A percentile compares a stretch with the other conserved stretches of the same genome.
Conservation (phyloP, 192 early-diverging fungal genomes). For the Jimgerdemannia flammicorona region DNA sequence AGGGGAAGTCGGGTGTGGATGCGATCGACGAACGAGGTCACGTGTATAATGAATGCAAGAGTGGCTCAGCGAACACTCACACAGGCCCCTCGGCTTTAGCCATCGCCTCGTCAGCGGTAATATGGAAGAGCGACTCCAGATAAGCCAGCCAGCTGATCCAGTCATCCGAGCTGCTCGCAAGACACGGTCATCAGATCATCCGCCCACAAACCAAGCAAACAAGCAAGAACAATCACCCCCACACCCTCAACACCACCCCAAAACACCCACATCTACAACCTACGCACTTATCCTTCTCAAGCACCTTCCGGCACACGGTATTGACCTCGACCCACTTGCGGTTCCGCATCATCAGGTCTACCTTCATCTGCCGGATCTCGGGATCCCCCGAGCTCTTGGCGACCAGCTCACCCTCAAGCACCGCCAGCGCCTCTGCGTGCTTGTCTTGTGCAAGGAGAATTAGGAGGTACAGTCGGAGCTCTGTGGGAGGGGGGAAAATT, state of each 20-base stretch:
- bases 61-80: not conserved
- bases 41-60: too few relatives aligned
- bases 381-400: slow-evolving; percentile 67
- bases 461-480: slow-evolving; percentile 71
- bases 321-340: slow-evolving; percentile 43
- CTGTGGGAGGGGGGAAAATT: slow-evolving; percentile 29
- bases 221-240: slow-evolving; percentile 1
- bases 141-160: slow-evolving; percentile 62
- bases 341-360: slow-evolving; percentile 46
- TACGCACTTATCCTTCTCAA: slow-evolving; percentile 33
- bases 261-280: not conserved
- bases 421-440: slow-evolving; percentile 55
- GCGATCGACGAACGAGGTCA: too few relatives aligned
- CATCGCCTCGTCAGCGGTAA: slow-evolving; percentile 32
- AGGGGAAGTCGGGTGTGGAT: too few relatives aligned
- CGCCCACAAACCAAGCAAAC: not conserved
- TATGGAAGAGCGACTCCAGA: slow-evolving; percentile 54
- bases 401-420: slow-evolving; percentile 60
- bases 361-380: slow-evolving; percentile 61
- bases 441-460: slow-evolving; percentile 71
- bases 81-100: slow-evolving; percentile 2
- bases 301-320: slow-evolving; percentile 31
- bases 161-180: slow-evolving; percentile 58
- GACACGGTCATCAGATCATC: not conserved
- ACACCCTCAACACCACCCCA: not conserved